phyloP scores from a whole-genome alignment of 768 basidiomycete species.

The Lactarius sp. region DNA sequence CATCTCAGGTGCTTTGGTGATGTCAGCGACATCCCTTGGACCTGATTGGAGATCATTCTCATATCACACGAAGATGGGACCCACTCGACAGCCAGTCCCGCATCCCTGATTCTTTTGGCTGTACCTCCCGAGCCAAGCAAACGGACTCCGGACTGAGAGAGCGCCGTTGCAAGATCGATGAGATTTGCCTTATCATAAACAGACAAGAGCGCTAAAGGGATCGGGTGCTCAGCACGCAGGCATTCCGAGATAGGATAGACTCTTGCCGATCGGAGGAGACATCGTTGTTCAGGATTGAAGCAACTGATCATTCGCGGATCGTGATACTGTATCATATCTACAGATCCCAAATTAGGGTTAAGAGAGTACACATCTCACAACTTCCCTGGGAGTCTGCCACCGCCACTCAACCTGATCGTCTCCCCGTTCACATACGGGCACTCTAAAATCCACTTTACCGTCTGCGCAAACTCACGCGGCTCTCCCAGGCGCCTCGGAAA shows the following conservation, averaged over 20 bases:
- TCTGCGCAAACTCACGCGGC: conserved; percentile 32
- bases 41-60: neutral
- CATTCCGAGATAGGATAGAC: conserved; percentile 6
- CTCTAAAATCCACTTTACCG: conserved; percentile 32
- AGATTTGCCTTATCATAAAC: conserved; percentile 95
- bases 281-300: conserved; percentile 21
- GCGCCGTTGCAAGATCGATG: conserved; percentile 82
- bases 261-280: conserved; percentile 35
- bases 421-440: conserved; percentile 34
- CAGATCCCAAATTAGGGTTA: conserved; percentile 9
- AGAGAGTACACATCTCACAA: conserved; percentile 12
- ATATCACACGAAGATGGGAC: conserved; percentile 32
- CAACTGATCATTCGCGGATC: neutral
- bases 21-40: conserved; percentile 88
- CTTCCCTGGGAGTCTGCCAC: conserved; percentile 26
- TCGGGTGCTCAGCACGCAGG: neutral
- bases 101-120: conserved; percentile 94
- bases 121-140: conserved; percentile 96
- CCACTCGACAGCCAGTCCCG: conserved; percentile 85
- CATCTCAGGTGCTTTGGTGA: conserved; percentile 99
- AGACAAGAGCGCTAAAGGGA: conserved; percentile 70
- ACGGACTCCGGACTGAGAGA: conserved; percentile 74
- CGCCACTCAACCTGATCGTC: conserved; percentile 30
- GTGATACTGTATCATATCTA: neutral
- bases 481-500: conserved; percentile 37